Conservation (phyloP, 306 rosid genomes). For the Quercus engelmannii region DNA sequence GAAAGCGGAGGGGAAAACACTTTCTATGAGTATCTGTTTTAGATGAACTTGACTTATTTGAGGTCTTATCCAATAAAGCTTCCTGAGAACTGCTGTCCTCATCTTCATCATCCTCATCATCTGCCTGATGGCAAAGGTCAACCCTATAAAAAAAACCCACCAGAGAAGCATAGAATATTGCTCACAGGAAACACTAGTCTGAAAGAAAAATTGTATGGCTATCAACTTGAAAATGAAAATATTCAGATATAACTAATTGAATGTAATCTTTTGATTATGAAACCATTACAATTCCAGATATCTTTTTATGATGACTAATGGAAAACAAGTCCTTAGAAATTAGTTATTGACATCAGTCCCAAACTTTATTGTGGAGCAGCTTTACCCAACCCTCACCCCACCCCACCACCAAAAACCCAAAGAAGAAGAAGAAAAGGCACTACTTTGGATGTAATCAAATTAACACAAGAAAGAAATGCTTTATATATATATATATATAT, state of each 20-base stretch:
- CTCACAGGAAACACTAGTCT: constrained; percentile 20
- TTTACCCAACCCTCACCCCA: neutral
- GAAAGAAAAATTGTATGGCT: neutral
- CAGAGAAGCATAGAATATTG: constrained; percentile 18
- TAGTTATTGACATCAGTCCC: neutral
- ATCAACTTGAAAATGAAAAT: constrained; percentile 9
- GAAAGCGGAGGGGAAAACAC: constrained; percentile 68
- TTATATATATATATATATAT: neutral
- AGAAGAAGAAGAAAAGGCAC: too few species aligned
- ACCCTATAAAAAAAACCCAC: constrained; percentile 55
- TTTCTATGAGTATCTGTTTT: constrained; percentile 53
- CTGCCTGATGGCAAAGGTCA: constrained; percentile 96
- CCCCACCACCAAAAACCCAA: too few species aligned
- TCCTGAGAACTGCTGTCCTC: constrained; percentile 67
- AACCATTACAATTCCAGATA: neutral
- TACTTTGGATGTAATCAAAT: neutral
- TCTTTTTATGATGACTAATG: neutral
- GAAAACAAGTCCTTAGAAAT: neutral
- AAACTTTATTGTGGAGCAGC: neutral
- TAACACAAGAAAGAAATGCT: neutral
- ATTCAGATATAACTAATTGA: neutral
- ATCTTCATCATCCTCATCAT: constrained; percentile 74
- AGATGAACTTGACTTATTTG: constrained; percentile 31
- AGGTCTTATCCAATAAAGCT: constrained; percentile 62
- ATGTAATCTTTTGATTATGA: neutral